Conservation (phyloP, 2,329 filamentous ascomycete species). For the Escovopsis sp. region DNA sequence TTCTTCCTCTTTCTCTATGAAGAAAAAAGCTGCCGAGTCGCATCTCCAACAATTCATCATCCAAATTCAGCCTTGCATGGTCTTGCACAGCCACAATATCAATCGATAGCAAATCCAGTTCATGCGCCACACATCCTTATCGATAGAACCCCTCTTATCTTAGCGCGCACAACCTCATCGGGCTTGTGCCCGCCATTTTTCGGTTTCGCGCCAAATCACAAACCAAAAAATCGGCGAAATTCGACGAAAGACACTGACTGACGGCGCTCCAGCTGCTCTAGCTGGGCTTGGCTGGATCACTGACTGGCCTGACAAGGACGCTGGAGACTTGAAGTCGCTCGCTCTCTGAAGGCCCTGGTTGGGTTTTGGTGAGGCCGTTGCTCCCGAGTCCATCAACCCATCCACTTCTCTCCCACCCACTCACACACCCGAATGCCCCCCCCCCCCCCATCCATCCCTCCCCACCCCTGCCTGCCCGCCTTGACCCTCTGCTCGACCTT, state of each 20-base stretch:
- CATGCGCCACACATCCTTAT: constrained; percentile 22
- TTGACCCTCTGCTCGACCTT: too few relatives aligned
- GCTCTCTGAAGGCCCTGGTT: constrained; percentile 4
- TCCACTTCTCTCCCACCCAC: constrained; percentile 3
- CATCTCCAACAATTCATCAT: constrained; percentile 16
- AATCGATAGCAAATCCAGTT: constrained; percentile 12
- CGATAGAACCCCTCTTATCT: constrained; percentile 25
- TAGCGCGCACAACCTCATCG: constrained; percentile 38
- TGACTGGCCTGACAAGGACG: too few relatives aligned
- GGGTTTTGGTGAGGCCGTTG: too few relatives aligned
- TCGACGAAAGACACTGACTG: constrained; percentile 13
- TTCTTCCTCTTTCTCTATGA: too few relatives aligned
- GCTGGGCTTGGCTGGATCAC: too few relatives aligned
- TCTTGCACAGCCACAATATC: constrained; percentile 17
- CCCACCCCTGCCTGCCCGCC: constrained; percentile 3
- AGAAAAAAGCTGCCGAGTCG: constrained; percentile 10
- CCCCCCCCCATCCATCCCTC: too few relatives aligned
- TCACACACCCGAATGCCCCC: too few relatives aligned
- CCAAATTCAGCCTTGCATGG: constrained; percentile 24
- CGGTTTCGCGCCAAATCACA: constrained; percentile 25
- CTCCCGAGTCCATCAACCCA: too few relatives aligned
- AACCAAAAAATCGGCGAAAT: constrained; percentile 28
- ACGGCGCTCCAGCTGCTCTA: too few relatives aligned
- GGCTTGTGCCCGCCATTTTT: constrained; percentile 21
- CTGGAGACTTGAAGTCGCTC: too few relatives aligned